Evolutionary conservation across 2,329 filamentous ascomycete genomes (phyloP).

Genomic region (Geosmithia morbida): DNA sequence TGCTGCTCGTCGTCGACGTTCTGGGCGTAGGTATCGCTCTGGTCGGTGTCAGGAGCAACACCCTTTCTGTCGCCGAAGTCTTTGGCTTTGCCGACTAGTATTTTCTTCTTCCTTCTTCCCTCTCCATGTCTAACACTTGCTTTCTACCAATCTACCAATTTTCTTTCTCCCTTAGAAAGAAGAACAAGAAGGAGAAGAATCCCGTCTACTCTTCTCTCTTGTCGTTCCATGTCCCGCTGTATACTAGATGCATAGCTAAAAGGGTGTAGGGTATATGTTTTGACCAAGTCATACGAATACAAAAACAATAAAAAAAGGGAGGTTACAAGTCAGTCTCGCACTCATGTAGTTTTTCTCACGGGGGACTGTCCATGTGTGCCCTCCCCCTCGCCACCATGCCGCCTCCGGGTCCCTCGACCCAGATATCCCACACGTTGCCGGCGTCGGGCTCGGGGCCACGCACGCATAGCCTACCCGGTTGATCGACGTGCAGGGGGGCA

Average conservation of each 20-base stretch:
- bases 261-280: neutral
- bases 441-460: slow-evolving; percentile 13
- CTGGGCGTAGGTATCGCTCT: slow-evolving; percentile 59
- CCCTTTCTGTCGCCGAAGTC: slow-evolving; percentile 65
- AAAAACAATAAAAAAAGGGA: neutral
- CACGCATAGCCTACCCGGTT: slow-evolving; percentile 57
- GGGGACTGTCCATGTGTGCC: slow-evolving; percentile 8
- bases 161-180: neutral
- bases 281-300: neutral
- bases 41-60: slow-evolving; percentile 60
- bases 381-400: slow-evolving; percentile 49
- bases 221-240: no score
- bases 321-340: no score
- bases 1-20: slow-evolving; percentile 64
- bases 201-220: no score
- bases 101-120: neutral
- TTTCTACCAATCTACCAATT: neutral
- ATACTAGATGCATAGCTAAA: neutral
- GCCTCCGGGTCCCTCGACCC: slow-evolving; percentile 48
- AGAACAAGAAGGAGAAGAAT: no score
- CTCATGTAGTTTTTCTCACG: no score
- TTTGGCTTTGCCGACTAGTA: slow-evolving; percentile 61
- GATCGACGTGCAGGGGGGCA: slow-evolving; percentile 62
- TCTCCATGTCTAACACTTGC: neutral
- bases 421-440: slow-evolving; percentile 37